A percentile compares a stretch with the other conserved stretches of the same genome.
phyloP scores from a whole-genome alignment of 179 eudicot genomes.

The Beta corolliflora region DNA sequence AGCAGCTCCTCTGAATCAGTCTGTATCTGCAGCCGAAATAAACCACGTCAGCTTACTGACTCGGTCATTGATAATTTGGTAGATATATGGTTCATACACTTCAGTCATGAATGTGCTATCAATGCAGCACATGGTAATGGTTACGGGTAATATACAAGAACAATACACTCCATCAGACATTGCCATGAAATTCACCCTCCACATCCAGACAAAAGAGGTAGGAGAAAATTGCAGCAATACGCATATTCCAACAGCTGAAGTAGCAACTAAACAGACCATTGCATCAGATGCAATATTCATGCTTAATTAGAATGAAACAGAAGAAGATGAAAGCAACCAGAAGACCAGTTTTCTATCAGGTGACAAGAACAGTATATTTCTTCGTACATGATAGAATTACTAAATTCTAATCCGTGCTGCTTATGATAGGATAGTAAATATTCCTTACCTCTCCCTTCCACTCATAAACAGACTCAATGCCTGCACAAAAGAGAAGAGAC shows the following conservation, averaged over 20 bases:
- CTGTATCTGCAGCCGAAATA: constrained; percentile 61
- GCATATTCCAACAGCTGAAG: background rate
- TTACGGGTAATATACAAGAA: too few species aligned
- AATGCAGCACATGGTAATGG: too few species aligned
- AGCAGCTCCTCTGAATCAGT: constrained; percentile 94
- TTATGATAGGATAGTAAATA: background rate
- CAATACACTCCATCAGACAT: too few species aligned
- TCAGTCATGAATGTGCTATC: too few species aligned
- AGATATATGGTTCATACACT: too few species aligned
- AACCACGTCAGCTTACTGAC: background rate
- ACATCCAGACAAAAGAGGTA: too few species aligned
- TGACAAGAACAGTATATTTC: background rate
- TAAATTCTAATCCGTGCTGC: background rate
- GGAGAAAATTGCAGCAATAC: too few species aligned
- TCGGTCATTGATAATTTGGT: too few species aligned
- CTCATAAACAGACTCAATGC: constrained; percentile 85
- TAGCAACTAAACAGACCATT: background rate
- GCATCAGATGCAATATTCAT: constrained; percentile 8
- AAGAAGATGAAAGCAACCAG: background rate
- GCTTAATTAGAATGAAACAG: background rate
- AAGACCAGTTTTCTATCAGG: background rate
- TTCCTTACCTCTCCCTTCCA: constrained; percentile 90
- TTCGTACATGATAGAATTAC: background rate
- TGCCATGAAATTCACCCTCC: too few species aligned
- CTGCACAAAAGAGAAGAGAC: constrained; percentile 44